phyloP scores from a whole-genome alignment of 257 asterid genomes.

The Scutellaria baicalensis region DNA sequence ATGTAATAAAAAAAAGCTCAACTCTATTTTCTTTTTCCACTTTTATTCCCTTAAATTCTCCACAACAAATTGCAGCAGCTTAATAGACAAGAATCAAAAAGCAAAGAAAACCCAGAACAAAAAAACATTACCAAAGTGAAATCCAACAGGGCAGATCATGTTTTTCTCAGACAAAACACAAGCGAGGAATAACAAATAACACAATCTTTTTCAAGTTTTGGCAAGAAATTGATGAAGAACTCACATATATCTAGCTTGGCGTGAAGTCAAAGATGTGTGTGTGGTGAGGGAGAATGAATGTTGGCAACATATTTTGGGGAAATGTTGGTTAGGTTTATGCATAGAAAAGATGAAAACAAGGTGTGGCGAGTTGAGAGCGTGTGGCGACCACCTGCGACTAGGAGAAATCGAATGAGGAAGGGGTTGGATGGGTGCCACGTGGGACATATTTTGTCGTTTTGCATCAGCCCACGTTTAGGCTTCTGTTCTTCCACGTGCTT shows the following conservation, averaged over 20 bases:
- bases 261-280: conserved; percentile 2
- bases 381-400: conserved; percentile 32
- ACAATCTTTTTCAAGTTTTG: neutral
- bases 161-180: neutral
- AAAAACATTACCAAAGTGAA: neutral
- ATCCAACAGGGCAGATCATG: neutral
- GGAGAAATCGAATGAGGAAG: conserved; percentile 13
- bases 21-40: too few relatives aligned
- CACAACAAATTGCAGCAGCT: neutral
- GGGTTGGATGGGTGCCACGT: conserved; percentile 18
- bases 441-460: conserved; percentile 9
- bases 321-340: neutral
- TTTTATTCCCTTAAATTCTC: too few relatives aligned
- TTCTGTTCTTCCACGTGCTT: conserved; percentile 13
- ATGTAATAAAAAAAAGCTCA: neutral
- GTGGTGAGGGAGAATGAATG: neutral
- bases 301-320: neutral
- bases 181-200: neutral
- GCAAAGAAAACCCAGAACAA: too few relatives aligned
- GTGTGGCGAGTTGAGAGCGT: conserved; percentile 21
- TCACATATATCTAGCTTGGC: neutral
- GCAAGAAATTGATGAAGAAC: neutral
- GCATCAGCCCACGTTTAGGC: conserved; percentile 4
- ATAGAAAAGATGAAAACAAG: neutral
- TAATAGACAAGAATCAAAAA: neutral